Conservation (phyloP, 495 filamentous ascomycete genomes). For the Extremus antarcticus region DNA sequence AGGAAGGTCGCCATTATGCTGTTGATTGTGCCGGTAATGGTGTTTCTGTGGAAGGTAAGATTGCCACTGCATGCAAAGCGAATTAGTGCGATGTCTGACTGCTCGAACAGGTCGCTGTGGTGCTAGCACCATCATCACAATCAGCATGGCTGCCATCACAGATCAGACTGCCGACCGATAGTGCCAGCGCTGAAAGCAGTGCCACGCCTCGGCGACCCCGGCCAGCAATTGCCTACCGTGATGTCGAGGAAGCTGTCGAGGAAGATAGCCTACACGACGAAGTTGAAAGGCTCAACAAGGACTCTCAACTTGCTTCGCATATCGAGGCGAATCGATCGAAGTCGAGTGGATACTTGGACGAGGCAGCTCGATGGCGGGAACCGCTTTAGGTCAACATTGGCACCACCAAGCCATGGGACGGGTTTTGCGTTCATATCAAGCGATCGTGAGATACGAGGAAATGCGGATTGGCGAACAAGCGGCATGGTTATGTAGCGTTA, state of each 20-base stretch:
- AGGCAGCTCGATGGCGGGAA: constrained; percentile 9
- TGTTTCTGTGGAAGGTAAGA: constrained; percentile 30
- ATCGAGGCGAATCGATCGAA: constrained; percentile 7
- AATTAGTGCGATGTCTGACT: constrained; percentile 1
- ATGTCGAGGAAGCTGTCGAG: constrained; percentile 6
- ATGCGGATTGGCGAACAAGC: too few relatives aligned
- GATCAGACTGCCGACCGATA: constrained; percentile 9
- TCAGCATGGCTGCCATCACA: constrained; percentile 14
- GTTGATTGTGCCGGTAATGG: constrained; percentile 23
- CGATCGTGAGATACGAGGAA: too few relatives aligned
- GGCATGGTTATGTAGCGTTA: too few relatives aligned
- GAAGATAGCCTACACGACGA: constrained; percentile 10
- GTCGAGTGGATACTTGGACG: constrained; percentile 5
- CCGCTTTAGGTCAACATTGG: not conserved
- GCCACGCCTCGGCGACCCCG: not conserved
- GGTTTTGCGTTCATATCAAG: too few relatives aligned
- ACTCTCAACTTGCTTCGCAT: constrained; percentile 13
- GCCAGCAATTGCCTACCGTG: constrained; percentile 11
- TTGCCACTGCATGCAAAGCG: not conserved
- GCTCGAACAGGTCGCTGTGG: constrained; percentile 7
- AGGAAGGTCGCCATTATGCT: constrained; percentile 27
- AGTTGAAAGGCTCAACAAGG: constrained; percentile 12
- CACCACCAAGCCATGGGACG: too few relatives aligned
- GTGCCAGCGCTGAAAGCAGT: not conserved
- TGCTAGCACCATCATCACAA: constrained; percentile 11